phyloP scores from a whole-genome alignment of 371 early-diverging fungal genomes.

The Polyrhizophydium stewartii region DNA sequence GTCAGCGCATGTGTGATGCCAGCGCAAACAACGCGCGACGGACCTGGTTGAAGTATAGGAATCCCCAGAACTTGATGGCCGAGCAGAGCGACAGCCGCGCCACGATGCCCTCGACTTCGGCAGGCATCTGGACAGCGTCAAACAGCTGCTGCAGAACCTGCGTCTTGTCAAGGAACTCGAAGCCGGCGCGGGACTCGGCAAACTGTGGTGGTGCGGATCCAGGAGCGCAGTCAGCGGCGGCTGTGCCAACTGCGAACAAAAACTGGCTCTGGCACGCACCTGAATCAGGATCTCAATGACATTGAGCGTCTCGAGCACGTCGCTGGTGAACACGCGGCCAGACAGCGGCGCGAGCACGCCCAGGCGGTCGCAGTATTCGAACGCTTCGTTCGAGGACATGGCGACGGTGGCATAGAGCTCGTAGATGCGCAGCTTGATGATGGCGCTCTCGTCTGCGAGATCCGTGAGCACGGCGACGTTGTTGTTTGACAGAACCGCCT shows the following conservation, averaged over 20 bases:
- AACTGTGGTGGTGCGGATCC: background rate
- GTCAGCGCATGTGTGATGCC: background rate
- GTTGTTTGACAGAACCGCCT: background rate
- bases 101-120: background rate
- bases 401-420: background rate
- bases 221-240: background rate
- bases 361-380: background rate
- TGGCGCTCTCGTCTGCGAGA: background rate
- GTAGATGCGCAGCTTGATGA: background rate
- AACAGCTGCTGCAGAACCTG: background rate
- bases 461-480: background rate
- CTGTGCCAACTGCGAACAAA: too few species aligned
- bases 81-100: background rate
- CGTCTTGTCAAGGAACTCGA: background rate
- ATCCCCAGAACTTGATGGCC: constrained; percentile 1
- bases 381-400: background rate
- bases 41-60: background rate
- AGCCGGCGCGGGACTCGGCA: background rate
- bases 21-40: background rate
- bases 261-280: background rate
- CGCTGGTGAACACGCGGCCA: background rate
- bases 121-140: background rate
- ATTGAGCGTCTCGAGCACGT: background rate
- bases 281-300: background rate
- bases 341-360: background rate